Percentiles rank a stretch among this genome's conserved stretches.
phyloP scores from a whole-genome alignment of 1,284 basidiomycete genomes.

The Malassezia caprae region DNA sequence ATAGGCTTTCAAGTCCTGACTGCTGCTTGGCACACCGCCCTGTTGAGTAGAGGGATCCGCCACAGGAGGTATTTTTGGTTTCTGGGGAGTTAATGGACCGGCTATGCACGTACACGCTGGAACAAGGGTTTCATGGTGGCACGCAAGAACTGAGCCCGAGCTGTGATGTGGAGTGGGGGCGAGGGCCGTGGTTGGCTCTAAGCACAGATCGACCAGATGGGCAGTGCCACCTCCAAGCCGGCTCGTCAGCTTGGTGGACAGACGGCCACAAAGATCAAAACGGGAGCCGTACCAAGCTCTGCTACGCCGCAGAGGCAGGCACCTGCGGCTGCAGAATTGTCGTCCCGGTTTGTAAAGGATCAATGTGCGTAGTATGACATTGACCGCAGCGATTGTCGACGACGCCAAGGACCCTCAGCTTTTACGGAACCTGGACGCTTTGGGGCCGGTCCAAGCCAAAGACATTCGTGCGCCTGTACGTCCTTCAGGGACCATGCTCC shows the following conservation, averaged over 20 bases:
- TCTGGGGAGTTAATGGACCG: not conserved
- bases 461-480: not conserved
- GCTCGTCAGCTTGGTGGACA: constrained; percentile 1
- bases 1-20: not conserved
- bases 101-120: constrained; percentile 3
- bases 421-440: constrained; percentile 6
- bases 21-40: not conserved
- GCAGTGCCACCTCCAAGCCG: constrained; percentile 14
- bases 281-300: not conserved
- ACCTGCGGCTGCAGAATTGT: not conserved
- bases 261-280: not conserved
- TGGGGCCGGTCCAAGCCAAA: constrained; percentile 1
- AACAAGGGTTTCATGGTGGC: constrained; percentile 12
- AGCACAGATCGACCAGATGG: constrained; percentile 9
- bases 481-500: constrained; percentile 5
- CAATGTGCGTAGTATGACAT: constrained; percentile 1
- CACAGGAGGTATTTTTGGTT: constrained; percentile 12
- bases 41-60: not conserved
- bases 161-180: not conserved
- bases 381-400: constrained; percentile 5
- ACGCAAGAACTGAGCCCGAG: not conserved
- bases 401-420: constrained; percentile 15
- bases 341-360: constrained; percentile 11
- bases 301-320: not conserved
- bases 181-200: not conserved